Evolutionary conservation across 1,284 basidiomycete genomes (phyloP), one percentile per base, ranked within the genome.

Genomic region (Heterobasidion annosum): DNA sequence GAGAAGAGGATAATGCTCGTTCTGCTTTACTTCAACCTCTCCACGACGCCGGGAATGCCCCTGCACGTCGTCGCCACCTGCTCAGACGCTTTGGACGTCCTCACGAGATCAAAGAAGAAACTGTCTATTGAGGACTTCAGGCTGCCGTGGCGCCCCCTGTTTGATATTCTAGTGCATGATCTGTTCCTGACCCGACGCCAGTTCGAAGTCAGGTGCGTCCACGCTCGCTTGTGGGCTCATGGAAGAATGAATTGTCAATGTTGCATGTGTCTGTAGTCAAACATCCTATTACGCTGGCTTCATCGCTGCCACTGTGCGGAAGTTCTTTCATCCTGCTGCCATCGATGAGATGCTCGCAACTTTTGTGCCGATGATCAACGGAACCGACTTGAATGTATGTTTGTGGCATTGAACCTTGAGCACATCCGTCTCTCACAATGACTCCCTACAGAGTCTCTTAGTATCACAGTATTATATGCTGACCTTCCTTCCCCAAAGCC

Each of bases 251-350:
- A 10, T 34, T 25, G 25, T 25, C 25, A 25, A 25, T 25, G 3
- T 25, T 25, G 25, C 25, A 25, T 25, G 25, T 25, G 25, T 47
- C 48, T 53, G 56, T 60, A 91, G 87, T 57, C 86, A 87, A 71
- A 73, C 89, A 19, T 81, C 87, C n/a, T 88, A 82, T 74, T 88
- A 81, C 58, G 87, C 93, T 75, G 87, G 93, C 32, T 91, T 89
- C 65, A 79, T 98, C 57, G 90, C 93, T 37, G 88, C 93, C 60
- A 79, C 79, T 61, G 79, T 83, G 43, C 85, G 90, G 61, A 78
- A 90, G 47, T 98, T 98, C 77, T 98, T 95, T 70, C 87, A 94
- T 62, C 90, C 94, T 8, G 81, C 84, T 52, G 90, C 93, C 50
- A 88, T 90, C 48, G 85, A 91, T 61, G 89, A 91, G 59, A 98